phyloP scores from a whole-genome alignment of 768 basidiomycete genomes.

The Termitomyces sp. region DNA sequence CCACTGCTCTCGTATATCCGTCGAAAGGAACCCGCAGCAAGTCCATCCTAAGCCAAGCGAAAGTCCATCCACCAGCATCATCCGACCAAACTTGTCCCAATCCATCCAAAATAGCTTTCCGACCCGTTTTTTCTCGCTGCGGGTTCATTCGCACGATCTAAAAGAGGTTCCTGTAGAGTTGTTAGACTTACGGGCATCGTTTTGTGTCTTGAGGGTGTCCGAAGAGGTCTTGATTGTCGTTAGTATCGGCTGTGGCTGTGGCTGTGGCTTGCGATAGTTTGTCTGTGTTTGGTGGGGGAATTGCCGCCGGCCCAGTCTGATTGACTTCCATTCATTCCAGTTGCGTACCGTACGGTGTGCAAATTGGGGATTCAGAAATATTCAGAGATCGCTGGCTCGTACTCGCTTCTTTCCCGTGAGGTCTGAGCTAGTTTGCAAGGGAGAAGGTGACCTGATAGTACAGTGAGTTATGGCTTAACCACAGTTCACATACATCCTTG shows the following conservation, averaged over 20 bases:
- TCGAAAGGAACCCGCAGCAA: constrained; percentile 6
- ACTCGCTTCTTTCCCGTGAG: neutral
- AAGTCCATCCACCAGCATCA: constrained; percentile 9
- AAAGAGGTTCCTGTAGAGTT: constrained; percentile 7
- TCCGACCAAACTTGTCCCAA: constrained; percentile 10
- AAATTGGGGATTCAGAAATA: too few species aligned
- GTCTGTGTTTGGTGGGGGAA: constrained; percentile 16
- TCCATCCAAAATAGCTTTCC: constrained; percentile 19
- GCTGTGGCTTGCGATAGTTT: constrained; percentile 16
- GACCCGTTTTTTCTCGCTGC: constrained; percentile 8
- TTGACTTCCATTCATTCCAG: too few species aligned
- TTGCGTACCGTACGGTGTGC: too few species aligned
- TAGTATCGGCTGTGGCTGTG: constrained; percentile 13
- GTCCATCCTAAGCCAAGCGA: neutral
- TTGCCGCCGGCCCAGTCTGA: constrained; percentile 5
- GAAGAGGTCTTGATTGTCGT: constrained; percentile 21
- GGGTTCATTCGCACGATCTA: constrained; percentile 12
- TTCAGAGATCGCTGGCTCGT: neutral
- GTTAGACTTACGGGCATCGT: constrained; percentile 26
- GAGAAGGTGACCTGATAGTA: neutral
- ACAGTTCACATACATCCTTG: neutral
- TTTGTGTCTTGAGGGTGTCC: constrained; percentile 26
- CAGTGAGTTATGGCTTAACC: neutral
- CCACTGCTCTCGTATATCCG: neutral
- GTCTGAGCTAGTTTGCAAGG: neutral